Evolutionary conservation across 148 eudicot species (phyloP).

Genomic region (Vaccinium corymbosum): DNA sequence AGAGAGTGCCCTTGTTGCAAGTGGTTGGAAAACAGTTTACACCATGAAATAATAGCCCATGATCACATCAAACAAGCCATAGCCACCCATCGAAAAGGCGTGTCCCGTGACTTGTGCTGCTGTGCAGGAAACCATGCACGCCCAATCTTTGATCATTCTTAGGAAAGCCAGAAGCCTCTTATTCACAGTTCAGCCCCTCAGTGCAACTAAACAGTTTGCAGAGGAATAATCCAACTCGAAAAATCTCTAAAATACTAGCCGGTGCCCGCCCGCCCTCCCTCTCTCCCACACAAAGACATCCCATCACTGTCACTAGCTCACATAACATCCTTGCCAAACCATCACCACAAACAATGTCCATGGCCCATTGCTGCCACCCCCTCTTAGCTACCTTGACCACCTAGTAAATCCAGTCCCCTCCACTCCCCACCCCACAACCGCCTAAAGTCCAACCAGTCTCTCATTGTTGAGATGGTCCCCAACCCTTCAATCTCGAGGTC

Average conservation of each 20-base stretch:
- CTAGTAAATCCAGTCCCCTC: neutral
- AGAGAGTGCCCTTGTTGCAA: neutral
- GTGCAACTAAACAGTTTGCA: neutral
- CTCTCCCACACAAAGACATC: neutral
- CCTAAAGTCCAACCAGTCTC: neutral
- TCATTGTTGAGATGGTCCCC: neutral
- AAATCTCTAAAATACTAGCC: neutral
- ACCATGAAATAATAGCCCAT: neutral
- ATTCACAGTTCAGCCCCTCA: neutral
- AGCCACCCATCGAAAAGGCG: neutral
- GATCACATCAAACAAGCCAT: constrained; percentile 3
- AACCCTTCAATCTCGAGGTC: neutral
- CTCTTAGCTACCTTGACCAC: neutral
- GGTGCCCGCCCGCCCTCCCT: neutral
- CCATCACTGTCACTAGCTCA: neutral
- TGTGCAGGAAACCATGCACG: constrained; percentile 2
- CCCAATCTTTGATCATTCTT: neutral
- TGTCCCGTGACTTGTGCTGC: neutral
- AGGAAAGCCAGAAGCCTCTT: constrained; percentile 5
- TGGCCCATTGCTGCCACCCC: neutral
- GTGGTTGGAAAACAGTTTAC: neutral
- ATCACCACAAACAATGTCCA: neutral
- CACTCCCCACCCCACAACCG: neutral
- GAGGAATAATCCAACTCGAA: neutral
- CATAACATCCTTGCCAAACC: neutral